Evolutionary conservation across 2,329 filamentous ascomycete species (phyloP).

Genomic region (Fusarium algeriense): DNA sequence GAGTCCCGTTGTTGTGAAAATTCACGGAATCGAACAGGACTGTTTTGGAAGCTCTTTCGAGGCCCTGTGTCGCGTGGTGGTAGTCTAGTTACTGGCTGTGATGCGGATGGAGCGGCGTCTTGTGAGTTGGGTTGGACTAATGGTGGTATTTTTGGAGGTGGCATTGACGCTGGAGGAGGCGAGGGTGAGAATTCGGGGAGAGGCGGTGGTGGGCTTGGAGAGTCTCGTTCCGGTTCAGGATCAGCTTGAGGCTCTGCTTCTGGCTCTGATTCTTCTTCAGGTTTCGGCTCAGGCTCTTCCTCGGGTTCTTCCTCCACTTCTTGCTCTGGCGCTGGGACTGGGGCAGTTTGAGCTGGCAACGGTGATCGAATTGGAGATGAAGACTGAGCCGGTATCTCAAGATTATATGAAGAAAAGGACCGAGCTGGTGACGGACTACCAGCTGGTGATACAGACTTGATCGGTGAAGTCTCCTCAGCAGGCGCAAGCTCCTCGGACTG

Average conservation of each 20-base stretch:
- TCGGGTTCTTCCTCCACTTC: background rate
- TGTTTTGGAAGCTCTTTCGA: conserved; percentile 70
- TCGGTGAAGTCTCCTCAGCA: conserved; percentile 3
- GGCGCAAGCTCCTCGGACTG: background rate
- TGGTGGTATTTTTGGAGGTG: conserved; percentile 28
- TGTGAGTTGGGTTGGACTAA: conserved; percentile 13
- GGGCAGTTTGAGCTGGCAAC: background rate
- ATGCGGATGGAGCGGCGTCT: conserved; percentile 11
- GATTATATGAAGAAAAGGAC: conserved; percentile 17
- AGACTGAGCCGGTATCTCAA: background rate
- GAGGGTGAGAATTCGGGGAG: conserved; percentile 14
- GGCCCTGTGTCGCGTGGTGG: conserved; percentile 64
- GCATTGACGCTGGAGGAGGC: conserved; percentile 30
- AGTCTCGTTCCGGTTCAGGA: background rate
- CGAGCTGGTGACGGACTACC: conserved; percentile 12
- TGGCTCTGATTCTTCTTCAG: background rate
- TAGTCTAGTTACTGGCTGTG: conserved; percentile 28
- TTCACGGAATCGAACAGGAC: conserved; percentile 62
- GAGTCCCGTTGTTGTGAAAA: conserved; percentile 57
- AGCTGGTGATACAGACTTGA: conserved; percentile 2
- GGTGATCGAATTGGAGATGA: conserved; percentile 2
- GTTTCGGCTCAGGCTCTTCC: background rate
- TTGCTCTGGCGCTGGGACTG: background rate
- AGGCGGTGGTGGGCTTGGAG: conserved; percentile 5
- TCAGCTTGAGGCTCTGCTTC: background rate